Base-by-base conservation (phyloP, 805 yeast genomes). In the Geotrichum ghanense region DNA sequence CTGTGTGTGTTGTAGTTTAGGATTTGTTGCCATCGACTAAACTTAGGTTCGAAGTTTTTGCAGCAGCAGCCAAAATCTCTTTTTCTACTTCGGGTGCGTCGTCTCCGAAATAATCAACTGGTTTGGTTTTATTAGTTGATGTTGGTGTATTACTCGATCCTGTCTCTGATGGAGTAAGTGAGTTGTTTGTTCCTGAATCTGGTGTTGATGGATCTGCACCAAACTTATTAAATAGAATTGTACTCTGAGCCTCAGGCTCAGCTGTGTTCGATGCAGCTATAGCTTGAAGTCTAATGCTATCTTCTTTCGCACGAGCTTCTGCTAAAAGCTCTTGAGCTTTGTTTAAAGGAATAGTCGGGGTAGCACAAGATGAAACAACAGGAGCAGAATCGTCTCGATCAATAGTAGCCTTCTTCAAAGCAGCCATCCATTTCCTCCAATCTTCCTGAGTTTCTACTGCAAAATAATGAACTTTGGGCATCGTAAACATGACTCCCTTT, bases 401-500 rank as follows among this genome's bases (percentile, higher is more conserved):
- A 56, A 92, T 94, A 0, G 97, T 92, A 0, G 97, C 95, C 50
- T 89, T 87, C 78, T 89, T 85, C 50, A 92, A 70, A 0, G 96
- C 95, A 45, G 88, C 83, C 79, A 89, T 79, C 99, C 99, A 92
- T 1, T 74, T 75, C 60, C 95, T 74, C 95, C 90, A 83, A 52
- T 90, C 97, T 44, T 87, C 95, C 48, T 73, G 76, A 0, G 86
- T 74, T 44, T 92, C 97, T 41, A 90, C 96, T 0, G 97, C 97
- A 72, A 92, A 92, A 63, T 83, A 92, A 58, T 92, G 98, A 5
- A 88, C 84, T 54, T 88, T 86, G 23, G 95, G 98, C 53, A 89
- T 95, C 0, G 99, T 92, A 63, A 92, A 92, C 0, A 95, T 89
- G 48, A 92, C 75, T 0, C 97, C 97, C 66, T 89, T 90, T 53